Base-by-base conservation (phyloP, 345 rosid species). In the Anacardium occidentale region DNA sequence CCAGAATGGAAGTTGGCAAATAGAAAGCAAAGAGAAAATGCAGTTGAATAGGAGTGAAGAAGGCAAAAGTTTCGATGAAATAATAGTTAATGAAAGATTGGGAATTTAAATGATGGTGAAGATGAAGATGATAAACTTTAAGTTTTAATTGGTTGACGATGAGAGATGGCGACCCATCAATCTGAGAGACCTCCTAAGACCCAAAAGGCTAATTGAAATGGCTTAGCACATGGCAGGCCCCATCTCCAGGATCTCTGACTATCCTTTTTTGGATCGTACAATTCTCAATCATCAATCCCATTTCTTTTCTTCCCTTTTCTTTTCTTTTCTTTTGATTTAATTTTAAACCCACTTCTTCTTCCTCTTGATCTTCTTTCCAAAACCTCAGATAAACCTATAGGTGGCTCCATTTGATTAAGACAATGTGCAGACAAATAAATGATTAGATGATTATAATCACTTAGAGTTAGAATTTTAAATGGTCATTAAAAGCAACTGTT, bases 171-270 rank as follows among this genome's bases (percentile, higher is more conserved):
- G 81, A 77, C 84, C 79, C 75, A 68, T 78, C 78, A 68, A 53
- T 73, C n/a, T 24, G 69, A 82, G 70, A 68, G 51, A 70, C 44
- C 32, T 59, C 77, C 71, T 69, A 53, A 48, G 79, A 75, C 75
- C 69, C 29, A 63, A 60, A 69, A 65, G 26, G 32, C 32, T 66
- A 70, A 73, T 50, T 73, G 34, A 60, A 70, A 56, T 61, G 74
- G 65, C 71, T 55, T 47, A 22, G 72, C 82, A 78, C 82, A 78
- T 82, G 82, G 82, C 54, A 57, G 74, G 80, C 5, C 85, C 85
- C 80, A 78, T 72, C 2, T 15, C 52, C 77, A 72, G 75, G 10
- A 54, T 75, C 34, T 70, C 61, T 75, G 75, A 69, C 75, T 66
- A 34, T 40, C 22, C 66, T 59, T 29, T 61, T 70, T 64, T 68